Base-by-base conservation (phyloP, 2,329 filamentous ascomycete species). In the Sporothrix variecibatus region DNA sequence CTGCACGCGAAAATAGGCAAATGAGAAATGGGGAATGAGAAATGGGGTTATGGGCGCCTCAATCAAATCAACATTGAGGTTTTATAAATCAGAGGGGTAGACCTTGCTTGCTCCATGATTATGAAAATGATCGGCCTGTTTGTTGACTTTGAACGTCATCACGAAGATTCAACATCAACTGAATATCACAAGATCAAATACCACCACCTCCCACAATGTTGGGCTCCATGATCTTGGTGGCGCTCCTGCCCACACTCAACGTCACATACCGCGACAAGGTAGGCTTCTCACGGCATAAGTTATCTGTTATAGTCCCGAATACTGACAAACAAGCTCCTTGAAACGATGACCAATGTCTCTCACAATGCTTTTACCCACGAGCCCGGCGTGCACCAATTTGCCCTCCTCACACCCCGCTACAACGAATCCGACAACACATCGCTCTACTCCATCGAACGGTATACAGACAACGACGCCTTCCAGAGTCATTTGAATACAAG, bases 341-440 rank as follows among this genome's bases (percentile, higher is more conserved):
- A 23, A 17, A 60, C 72, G 15, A 73, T 73, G 72, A 71, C 65
- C 40, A 71, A 53, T 6, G 53, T 73, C 28, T 46, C 72, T 1
- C 12, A 49, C 20, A 73, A 73, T 17, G 72, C 72, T 15, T 73
- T 23, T n/a, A 38, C 26, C 38, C 20, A 73, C 40, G 72, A 73
- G 20, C 53, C 65, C 17, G 65, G 72, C 26, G 72, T 73, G n/a
- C 65, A 38, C 51, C 65, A 73, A 43, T 73, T 73, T 40, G 72
- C 64, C 1, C 72, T 73, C 0, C 53, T 73, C 31, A 40, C 60
- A 5, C 72, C 72, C 12, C 53, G 64, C 49, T 31, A 71, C 53
- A 40, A 56, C 2, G 43, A 31, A 23, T 31, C 53, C 1, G 58
- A 64, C 40, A 68, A 28, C 20, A 73, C 53, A 23, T 53, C 72